phyloP scores from a whole-genome alignment of 2,329 filamentous ascomycete genomes.

The Ilyonectria mors-panacis region DNA sequence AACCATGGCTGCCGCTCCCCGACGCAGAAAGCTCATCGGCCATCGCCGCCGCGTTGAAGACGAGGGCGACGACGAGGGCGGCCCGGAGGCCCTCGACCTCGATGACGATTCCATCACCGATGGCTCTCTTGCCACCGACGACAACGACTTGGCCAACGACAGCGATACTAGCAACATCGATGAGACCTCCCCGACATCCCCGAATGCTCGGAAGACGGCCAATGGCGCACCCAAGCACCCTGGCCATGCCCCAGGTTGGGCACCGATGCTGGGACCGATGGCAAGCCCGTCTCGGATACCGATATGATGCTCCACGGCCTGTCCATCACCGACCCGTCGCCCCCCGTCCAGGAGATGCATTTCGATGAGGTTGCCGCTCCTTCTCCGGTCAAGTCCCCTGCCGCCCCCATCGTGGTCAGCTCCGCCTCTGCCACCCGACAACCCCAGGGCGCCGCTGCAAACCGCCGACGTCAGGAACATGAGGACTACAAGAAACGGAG shows the following conservation, averaged over 20 bases:
- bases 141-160: slow-evolving; percentile 71
- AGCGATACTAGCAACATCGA: slow-evolving; percentile 77
- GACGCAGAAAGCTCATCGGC: slow-evolving; percentile 76
- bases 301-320: slow-evolving; percentile 72
- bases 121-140: slow-evolving; percentile 74
- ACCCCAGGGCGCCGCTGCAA: slow-evolving; percentile 71
- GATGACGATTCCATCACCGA: slow-evolving; percentile 78
- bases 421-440: slow-evolving; percentile 64
- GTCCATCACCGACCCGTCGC: slow-evolving; percentile 60
- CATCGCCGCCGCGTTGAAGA: slow-evolving; percentile 79
- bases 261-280: slow-evolving; percentile 52
- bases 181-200: slow-evolving; percentile 67
- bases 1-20: slow-evolving; percentile 59
- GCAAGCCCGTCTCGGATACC: slow-evolving; percentile 64
- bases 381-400: slow-evolving; percentile 58
- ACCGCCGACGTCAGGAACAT: slow-evolving; percentile 85
- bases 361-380: slow-evolving; percentile 60
- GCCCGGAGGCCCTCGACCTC: slow-evolving; percentile 67
- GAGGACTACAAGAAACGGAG: slow-evolving; percentile 91
- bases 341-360: slow-evolving; percentile 61
- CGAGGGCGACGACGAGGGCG: slow-evolving; percentile 78
- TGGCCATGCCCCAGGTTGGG: slow-evolving; percentile 52
- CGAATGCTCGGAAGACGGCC: slow-evolving; percentile 57
- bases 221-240: slow-evolving; percentile 59
- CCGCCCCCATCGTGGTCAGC: slow-evolving; percentile 69